These are phyloP conservation scores for Phyllostachys edulis DNA, from an alignment of 176 grass and related monocot genomes.

Conservation along the genomic window DNA sequence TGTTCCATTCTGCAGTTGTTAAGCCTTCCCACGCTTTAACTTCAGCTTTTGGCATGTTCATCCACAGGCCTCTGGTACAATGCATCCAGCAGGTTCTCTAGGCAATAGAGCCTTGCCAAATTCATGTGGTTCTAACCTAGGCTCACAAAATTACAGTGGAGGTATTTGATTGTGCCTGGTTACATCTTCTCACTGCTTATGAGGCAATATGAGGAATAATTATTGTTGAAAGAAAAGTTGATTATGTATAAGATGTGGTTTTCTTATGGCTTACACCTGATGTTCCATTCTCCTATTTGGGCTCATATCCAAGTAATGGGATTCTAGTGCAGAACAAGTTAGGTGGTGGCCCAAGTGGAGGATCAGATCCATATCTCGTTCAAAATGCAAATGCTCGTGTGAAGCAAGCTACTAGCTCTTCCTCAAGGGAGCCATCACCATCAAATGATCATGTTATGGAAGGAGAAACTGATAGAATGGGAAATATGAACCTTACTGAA, in stretches of 20 bases:
- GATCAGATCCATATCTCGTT: constrained; percentile 9
- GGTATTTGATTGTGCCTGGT: constrained; percentile 19
- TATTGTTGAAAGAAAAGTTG: background rate
- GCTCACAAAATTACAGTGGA: background rate
- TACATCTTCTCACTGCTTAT: background rate
- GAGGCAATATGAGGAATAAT: background rate
- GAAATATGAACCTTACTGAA: constrained; percentile 44
- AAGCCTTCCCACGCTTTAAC: background rate
- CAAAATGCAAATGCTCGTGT: constrained; percentile 31
- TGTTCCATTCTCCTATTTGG: background rate
- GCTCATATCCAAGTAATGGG: background rate
- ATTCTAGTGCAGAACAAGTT: constrained; percentile 32
- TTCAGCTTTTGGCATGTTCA: background rate
- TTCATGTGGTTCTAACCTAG: background rate
- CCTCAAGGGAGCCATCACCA: constrained; percentile 58
- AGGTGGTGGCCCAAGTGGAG: constrained; percentile 14
- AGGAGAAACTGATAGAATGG: constrained; percentile 49
- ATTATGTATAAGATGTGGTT: background rate
- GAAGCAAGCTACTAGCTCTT: constrained; percentile 48
- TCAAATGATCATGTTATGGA: constrained; percentile 67
- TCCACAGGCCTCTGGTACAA: background rate
- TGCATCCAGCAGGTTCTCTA: background rate
- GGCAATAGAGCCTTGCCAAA: background rate
- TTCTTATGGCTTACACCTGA: background rate
- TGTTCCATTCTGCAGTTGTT: background rate